Evolutionary conservation across 75 land plant genomes (phyloP), one percentile per base, ranked within the genome.

Genomic region (Selaginella tamariscina): DNA sequence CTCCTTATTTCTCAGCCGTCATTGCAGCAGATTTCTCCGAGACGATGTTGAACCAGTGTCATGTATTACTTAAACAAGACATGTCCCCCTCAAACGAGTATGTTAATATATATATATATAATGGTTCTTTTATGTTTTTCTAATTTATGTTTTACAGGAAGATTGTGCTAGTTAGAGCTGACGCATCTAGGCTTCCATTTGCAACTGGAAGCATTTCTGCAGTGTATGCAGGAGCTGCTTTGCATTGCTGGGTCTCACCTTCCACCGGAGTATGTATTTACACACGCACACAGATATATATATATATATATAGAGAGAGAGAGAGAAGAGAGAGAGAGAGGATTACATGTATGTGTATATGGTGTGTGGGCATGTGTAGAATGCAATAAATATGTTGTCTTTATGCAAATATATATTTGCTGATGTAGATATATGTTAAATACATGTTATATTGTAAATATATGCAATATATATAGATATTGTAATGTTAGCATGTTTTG

Each of bases 11-110:
- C 26, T 9, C 27, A 5, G 26, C 62, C 26, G 62, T 59, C 18
- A n/a, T 59, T 59, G 62, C 62, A n/a, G 23, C 62, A 23, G 62
- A 59, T n/a, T 59, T 23, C 26, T 59, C 62, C 26, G 62, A 59
- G 62, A 21, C 62, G 21, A 59, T 59, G 62, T 23, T 59, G 62
- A 21, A 8, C 21, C 62, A 59, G 62, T 59, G 62, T n/a, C 26
- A 59, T 59, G 62, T 5, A n/a, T 59, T 59, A 9, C 21, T 59
- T n/a, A 26, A 59, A 2, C n/a, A 59, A n/a, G n/a, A 26, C 9
- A 2, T 9, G 21, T 59, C 62, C 21, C 62, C 26, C 2, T 59
- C 8, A n/a, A 59, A 59, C 26, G 62, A 59, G 62, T 59, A n/a
- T 9, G 62, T 23, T n/a, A n/a, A n/a, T n/a, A n/a, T 5, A 8